These are phyloP conservation scores for Fusarium stilboides DNA, from an alignment of 2,329 filamentous ascomycete species.

Conservation along the genomic window DNA sequence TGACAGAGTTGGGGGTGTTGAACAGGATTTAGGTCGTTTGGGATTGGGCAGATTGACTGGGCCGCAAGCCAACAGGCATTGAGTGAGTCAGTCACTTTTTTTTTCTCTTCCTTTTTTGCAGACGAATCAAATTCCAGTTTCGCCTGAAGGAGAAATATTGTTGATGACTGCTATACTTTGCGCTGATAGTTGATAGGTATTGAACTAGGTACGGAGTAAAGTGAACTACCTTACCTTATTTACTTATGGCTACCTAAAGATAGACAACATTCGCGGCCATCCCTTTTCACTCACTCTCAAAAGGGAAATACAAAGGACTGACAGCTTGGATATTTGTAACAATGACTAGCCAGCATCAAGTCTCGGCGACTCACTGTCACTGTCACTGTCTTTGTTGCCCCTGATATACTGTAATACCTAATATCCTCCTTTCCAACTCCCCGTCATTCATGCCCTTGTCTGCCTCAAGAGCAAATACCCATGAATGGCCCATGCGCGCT, in stretches of 20 bases:
- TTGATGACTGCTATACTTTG: background rate
- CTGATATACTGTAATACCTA: conserved; percentile 18
- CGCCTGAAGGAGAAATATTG: background rate
- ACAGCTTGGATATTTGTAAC: conserved; percentile 7
- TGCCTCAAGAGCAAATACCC: conserved; percentile 24
- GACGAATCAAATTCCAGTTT: background rate
- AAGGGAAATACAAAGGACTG: conserved; percentile 8
- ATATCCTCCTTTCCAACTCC: conserved; percentile 20
- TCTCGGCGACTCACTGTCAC: conserved; percentile 1
- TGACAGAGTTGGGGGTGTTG: background rate
- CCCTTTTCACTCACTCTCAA: background rate
- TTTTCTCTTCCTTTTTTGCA: background rate
- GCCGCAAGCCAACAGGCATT: conserved; percentile 15
- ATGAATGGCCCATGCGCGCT: conserved; percentile 31
- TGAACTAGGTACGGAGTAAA: too few relatives aligned
- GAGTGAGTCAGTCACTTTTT: conserved; percentile 14
- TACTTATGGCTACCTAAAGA: too few relatives aligned
- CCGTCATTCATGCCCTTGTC: conserved; percentile 27
- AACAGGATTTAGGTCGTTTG: conserved; percentile 11
- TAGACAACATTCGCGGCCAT: too few relatives aligned
- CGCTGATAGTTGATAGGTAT: too few relatives aligned
- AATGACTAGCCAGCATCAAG: conserved; percentile 1
- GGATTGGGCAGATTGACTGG: conserved; percentile 17
- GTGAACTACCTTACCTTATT: too few relatives aligned
- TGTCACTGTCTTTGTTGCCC: conserved; percentile 21